Percentiles rank a stretch among this genome's conserved stretches.
Evolutionary conservation across 2,329 filamentous ascomycete species (phyloP).

Genomic region (Penicillium psychrosexuale): DNA sequence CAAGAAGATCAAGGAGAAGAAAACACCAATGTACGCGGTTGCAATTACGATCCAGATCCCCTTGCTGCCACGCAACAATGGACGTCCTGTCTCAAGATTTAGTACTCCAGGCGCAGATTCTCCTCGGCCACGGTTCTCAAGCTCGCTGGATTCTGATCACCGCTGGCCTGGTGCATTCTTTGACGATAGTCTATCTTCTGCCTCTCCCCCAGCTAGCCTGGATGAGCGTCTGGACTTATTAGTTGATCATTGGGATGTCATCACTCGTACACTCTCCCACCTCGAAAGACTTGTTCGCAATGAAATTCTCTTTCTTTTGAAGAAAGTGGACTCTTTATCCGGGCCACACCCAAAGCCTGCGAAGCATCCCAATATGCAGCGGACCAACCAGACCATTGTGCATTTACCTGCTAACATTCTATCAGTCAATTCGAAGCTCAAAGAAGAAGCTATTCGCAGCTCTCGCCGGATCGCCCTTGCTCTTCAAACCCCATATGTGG

Average conservation of each 20-base stretch:
- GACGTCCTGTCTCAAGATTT: slow-evolving; percentile 37
- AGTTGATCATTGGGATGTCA: slow-evolving; percentile 59
- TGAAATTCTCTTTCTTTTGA: slow-evolving; percentile 51
- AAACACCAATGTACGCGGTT: slow-evolving; percentile 59
- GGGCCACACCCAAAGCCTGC: slow-evolving; percentile 43
- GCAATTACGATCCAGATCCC: slow-evolving; percentile 57
- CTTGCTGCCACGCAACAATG: slow-evolving; percentile 33
- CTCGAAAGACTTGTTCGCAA: slow-evolving; percentile 52
- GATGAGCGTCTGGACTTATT: slow-evolving; percentile 56
- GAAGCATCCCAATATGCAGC: slow-evolving; percentile 48
- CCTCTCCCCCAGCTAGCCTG: slow-evolving; percentile 47
- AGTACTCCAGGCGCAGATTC: slow-evolving; percentile 34
- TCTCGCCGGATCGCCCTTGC: slow-evolving; percentile 53
- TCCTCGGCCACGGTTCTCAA: slow-evolving; percentile 35
- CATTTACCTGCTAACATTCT: slow-evolving; percentile 52
- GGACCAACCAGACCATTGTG: slow-evolving; percentile 48
- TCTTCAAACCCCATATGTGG: slow-evolving; percentile 55
- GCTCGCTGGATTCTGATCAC: slow-evolving; percentile 43
- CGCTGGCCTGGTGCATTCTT: slow-evolving; percentile 37
- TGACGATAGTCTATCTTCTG: slow-evolving; percentile 44
- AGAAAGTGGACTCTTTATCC: slow-evolving; percentile 45
- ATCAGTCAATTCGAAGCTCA: slow-evolving; percentile 44
- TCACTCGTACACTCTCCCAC: slow-evolving; percentile 54
- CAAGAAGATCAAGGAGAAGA: slow-evolving; percentile 50
- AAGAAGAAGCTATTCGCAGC: slow-evolving; percentile 47